Percentiles rank a stretch among this genome's conserved stretches.
phyloP scores from a whole-genome alignment of 805 yeast genomes.

The Wickerhamiella musiphila region DNA sequence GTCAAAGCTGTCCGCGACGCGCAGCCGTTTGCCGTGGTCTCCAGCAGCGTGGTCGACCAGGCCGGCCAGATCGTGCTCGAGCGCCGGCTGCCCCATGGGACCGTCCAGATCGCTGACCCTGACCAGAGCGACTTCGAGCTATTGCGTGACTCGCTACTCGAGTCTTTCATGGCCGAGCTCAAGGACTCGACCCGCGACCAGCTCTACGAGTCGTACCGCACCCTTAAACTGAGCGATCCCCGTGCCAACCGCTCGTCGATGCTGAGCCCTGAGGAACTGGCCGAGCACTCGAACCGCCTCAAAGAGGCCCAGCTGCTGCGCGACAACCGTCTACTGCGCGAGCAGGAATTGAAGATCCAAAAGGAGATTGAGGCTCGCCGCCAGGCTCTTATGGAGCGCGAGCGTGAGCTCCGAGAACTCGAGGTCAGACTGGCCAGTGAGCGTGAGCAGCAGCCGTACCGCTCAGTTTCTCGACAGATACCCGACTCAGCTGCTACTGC shows the following conservation, averaged over 20 bases:
- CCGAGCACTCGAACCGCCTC: slow-evolving; percentile 22
- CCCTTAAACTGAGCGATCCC: slow-evolving; percentile 12
- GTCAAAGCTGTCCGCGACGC: slow-evolving; percentile 22
- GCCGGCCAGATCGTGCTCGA: slow-evolving; percentile 54
- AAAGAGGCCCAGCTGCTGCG: slow-evolving; percentile 27
- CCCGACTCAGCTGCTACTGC: too few species aligned
- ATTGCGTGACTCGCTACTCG: slow-evolving; percentile 58
- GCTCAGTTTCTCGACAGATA: too few species aligned
- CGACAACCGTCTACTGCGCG: slow-evolving; percentile 24
- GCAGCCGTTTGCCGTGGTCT: slow-evolving; percentile 61
- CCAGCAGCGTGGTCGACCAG: slow-evolving; percentile 47
- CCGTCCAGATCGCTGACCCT: slow-evolving; percentile 76
- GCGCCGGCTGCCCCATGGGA: slow-evolving; percentile 79
- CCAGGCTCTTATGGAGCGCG: slow-evolving; percentile 22
- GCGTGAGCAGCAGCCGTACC: slow-evolving; percentile 1
- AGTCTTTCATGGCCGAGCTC: slow-evolving; percentile 71
- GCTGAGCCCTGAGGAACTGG: slow-evolving; percentile 24
- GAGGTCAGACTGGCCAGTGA: slow-evolving; percentile 15
- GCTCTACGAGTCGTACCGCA: slow-evolving; percentile 51
- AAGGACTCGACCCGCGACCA: slow-evolving; percentile 67
- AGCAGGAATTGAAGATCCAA: slow-evolving; percentile 23
- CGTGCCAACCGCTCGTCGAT: slow-evolving; percentile 14
- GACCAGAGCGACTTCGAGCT: slow-evolving; percentile 73
- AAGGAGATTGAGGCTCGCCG: slow-evolving; percentile 24
- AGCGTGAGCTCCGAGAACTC: slow-evolving; percentile 24